Percentiles rank a stretch among this genome's conserved stretches.
phyloP scores from a whole-genome alignment of 208 protist species.

The Naegleria lovaniensis region DNA sequence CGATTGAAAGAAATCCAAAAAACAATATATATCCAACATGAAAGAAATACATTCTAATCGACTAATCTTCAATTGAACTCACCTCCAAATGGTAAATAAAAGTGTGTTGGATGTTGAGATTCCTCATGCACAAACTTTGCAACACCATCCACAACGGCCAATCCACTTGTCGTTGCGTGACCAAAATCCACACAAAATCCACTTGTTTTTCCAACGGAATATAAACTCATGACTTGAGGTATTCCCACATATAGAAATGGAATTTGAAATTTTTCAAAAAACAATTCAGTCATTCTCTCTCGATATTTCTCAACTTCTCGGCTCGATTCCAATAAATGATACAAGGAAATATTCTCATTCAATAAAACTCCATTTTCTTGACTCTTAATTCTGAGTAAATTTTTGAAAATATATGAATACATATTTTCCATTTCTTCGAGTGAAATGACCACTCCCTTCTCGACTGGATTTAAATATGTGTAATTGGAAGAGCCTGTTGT shows the following conservation, averaged over 20 bases:
- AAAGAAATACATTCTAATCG: neutral
- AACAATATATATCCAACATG: slow-evolving; percentile 46
- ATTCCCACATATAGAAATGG: slow-evolving; percentile 27
- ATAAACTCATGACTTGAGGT: slow-evolving; percentile 21
- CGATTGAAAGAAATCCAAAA: no score
- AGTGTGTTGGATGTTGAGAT: no score
- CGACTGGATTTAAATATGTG: neutral
- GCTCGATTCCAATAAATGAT: neutral
- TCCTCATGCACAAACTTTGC: neutral
- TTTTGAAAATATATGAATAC: neutral
- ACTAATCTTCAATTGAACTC: no score
- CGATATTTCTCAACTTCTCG: neutral
- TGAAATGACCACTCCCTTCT: slow-evolving; percentile 17
- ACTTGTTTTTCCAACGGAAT: slow-evolving; percentile 27
- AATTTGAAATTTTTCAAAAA: slow-evolving; percentile 21
- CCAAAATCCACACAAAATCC: neutral
- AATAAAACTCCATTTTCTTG: neutral
- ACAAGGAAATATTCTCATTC: neutral
- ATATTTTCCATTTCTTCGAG: slow-evolving; percentile 30
- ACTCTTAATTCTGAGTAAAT: neutral
- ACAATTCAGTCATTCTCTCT: slow-evolving; percentile 24
- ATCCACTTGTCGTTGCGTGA: neutral
- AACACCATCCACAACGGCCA: neutral
- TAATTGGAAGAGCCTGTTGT: neutral
- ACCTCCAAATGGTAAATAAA: no score